Conservation (phyloP, 495 filamentous ascomycete genomes). For the Letharia lupina region DNA sequence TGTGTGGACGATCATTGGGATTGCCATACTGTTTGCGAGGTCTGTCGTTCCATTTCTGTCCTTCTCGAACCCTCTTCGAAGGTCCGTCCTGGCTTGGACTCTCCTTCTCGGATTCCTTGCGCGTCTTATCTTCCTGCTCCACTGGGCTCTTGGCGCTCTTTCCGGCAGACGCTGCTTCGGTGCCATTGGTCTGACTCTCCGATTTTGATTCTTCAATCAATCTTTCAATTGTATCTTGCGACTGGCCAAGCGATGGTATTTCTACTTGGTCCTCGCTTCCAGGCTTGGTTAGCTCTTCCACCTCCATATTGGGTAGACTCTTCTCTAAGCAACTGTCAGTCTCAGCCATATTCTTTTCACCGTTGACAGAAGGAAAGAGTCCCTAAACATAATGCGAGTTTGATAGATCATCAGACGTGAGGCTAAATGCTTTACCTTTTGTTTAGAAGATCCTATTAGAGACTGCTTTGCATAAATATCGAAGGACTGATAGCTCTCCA, state of each 20-base stretch:
- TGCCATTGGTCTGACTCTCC: neutral
- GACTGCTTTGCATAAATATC: neutral
- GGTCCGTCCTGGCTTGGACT: neutral
- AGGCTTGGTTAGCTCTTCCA: constrained; percentile 5
- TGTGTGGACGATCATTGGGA: constrained; percentile 7
- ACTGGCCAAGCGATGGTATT: neutral
- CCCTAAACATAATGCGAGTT: neutral
- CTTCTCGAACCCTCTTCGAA: constrained; percentile 24
- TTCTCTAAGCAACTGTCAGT: neutral
- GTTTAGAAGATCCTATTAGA: neutral
- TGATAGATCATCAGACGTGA: neutral
- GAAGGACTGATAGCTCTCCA: neutral
- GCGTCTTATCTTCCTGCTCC: neutral
- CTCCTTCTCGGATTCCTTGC: constrained; percentile 4
- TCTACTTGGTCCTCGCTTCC: neutral
- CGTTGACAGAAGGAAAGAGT: neutral
- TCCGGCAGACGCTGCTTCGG: neutral
- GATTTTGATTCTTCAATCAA: neutral
- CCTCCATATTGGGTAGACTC: neutral
- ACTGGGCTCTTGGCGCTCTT: neutral
- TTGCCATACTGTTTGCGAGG: constrained; percentile 12
- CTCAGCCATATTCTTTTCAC: neutral
- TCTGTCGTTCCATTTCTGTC: constrained; percentile 22
- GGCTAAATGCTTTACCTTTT: neutral
- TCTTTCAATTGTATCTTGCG: constrained; percentile 3